Conservation (phyloP, 2,329 filamentous ascomycete genomes). For the Stagonosporopsis rhizophila region DNA sequence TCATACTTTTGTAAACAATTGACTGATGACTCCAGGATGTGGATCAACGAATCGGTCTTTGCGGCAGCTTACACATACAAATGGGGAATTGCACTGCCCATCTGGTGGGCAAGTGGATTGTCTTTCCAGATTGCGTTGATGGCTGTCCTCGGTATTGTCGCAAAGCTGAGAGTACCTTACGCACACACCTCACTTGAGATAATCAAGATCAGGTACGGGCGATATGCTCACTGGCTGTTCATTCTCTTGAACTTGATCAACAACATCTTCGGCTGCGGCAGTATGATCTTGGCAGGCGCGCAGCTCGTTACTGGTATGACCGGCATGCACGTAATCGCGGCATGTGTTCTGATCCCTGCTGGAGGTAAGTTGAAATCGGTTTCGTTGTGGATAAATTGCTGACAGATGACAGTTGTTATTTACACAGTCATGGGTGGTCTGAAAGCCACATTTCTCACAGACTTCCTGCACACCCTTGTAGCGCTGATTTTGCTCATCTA, state of each 20-base stretch:
- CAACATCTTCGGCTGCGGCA: constrained; percentile 76
- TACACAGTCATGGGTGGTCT: constrained; percentile 79
- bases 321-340: constrained; percentile 22
- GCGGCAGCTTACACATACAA: constrained; percentile 33
- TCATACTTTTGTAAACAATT: fast-evolving
- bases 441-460: constrained; percentile 72
- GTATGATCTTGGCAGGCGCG: constrained; percentile 86
- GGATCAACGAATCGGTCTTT: constrained; percentile 26
- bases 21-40: constrained; percentile 13
- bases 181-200: constrained; percentile 65
- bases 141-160: constrained; percentile 29
- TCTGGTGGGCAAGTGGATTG: constrained; percentile 35
- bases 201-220: constrained; percentile 79
- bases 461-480: constrained; percentile 82
- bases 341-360: constrained; percentile 14
- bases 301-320: constrained; percentile 69
- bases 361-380: constrained; percentile 6
- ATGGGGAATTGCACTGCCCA: constrained; percentile 35
- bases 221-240: constrained; percentile 74
- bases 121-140: constrained; percentile 37
- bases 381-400: constrained; percentile 44
- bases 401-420: constrained; percentile 77
- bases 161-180: constrained; percentile 33
- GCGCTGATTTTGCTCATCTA: constrained; percentile 79
- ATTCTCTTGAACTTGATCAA: constrained; percentile 81